Evolutionary conservation across 1,284 basidiomycete species (phyloP).

Genomic region (Cryptococcus neoformans): DNA sequence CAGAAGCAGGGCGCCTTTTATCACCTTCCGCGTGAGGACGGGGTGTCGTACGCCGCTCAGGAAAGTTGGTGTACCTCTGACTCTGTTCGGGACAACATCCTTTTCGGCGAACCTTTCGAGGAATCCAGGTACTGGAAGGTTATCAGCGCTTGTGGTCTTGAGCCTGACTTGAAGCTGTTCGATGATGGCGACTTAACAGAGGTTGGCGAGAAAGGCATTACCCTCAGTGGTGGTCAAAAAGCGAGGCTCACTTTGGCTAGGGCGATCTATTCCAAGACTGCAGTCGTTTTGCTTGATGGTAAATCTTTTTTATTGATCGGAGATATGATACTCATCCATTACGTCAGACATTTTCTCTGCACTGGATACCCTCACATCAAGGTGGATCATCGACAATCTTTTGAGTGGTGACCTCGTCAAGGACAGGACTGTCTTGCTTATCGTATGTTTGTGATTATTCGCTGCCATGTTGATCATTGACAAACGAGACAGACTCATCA

Average conservation of each 20-base stretch:
- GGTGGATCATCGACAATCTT: constrained; percentile 72
- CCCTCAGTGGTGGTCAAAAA: constrained; percentile 62
- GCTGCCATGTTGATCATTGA: constrained; percentile 2
- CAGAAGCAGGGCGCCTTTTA: constrained; percentile 59
- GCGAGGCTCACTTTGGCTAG: constrained; percentile 70
- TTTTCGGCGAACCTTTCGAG: constrained; percentile 57
- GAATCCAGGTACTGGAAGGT: constrained; percentile 57
- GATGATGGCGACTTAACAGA: constrained; percentile 71
- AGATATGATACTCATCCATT: constrained; percentile 52
- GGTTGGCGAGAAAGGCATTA: constrained; percentile 51
- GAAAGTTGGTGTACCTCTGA: constrained; percentile 63
- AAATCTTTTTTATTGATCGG: constrained; percentile 4
- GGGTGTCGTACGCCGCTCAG: constrained; percentile 71
- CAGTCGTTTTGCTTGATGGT: constrained; percentile 59
- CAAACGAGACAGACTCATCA: constrained; percentile 61
- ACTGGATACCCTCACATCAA: constrained; percentile 61
- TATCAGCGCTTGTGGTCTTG: constrained; percentile 61
- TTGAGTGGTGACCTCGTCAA: constrained; percentile 65
- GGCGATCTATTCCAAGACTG: constrained; percentile 55
- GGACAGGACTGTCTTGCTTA: constrained; percentile 67
- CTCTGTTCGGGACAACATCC: constrained; percentile 58
- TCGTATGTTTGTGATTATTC: constrained; percentile 55
- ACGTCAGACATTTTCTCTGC: constrained; percentile 57
- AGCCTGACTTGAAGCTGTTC: constrained; percentile 62
- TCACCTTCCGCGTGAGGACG: constrained; percentile 62